phyloP scores from a whole-genome alignment of 208 protist species.

The Strigomonas culicis region DNA sequence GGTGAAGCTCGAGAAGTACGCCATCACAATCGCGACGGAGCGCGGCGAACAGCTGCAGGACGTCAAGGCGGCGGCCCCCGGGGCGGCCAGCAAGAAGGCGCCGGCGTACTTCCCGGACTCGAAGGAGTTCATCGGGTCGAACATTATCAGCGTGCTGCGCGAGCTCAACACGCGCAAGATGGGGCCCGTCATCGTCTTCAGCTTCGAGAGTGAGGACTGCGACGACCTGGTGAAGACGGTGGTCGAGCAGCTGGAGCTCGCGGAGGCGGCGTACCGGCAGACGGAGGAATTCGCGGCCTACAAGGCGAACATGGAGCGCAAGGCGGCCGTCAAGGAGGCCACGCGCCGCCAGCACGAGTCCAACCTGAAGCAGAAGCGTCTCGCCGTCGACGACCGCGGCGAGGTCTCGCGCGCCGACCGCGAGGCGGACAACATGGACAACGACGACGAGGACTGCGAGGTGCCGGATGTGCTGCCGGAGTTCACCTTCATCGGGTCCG shows the following conservation, averaged over 20 bases:
- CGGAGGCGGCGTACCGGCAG: conserved; percentile 71
- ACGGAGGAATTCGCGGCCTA: conserved; percentile 88
- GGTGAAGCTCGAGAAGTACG: conserved; percentile 52
- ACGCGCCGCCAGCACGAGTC: conserved; percentile 64
- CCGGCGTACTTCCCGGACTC: conserved; percentile 63
- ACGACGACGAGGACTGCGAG: conserved; percentile 50
- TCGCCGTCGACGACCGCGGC: conserved; percentile 72
- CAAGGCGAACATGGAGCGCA: conserved; percentile 54
- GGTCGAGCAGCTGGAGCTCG: conserved; percentile 69
- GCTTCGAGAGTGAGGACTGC: conserved; percentile 87
- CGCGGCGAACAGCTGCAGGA: conserved; percentile 16
- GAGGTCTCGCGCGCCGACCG: conserved; percentile 49
- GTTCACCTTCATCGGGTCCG: conserved; percentile 81
- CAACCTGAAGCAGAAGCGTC: conserved; percentile 70
- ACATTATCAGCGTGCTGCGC: conserved; percentile 88
- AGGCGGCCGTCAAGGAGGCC: conserved; percentile 54
- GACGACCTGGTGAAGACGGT: conserved; percentile 82
- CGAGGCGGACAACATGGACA: conserved; percentile 41
- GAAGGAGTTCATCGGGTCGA: conserved; percentile 70
- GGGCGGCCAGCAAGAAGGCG: not conserved
- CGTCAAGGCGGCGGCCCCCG: conserved; percentile 7
- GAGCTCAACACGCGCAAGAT: conserved; percentile 83
- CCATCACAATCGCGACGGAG: conserved; percentile 36
- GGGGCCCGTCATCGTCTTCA: conserved; percentile 91
- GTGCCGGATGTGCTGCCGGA: conserved; percentile 83